Percentiles rank a stretch among this genome's conserved stretches.
Evolutionary conservation across 805 yeast genomes (phyloP).

Genomic region (Kazachstania africana): DNA sequence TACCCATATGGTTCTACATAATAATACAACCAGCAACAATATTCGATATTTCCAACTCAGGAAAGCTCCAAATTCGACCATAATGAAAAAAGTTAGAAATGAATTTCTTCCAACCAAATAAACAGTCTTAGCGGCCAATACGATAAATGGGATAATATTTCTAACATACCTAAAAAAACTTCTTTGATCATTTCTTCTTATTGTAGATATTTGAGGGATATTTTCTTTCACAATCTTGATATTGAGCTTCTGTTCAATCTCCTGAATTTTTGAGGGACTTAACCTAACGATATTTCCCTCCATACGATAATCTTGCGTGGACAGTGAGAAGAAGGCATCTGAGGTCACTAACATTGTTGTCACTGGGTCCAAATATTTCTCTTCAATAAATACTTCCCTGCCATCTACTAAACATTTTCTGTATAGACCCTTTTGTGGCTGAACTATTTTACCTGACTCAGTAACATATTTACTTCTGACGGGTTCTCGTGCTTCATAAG

Average conservation of each 20-base stretch:
- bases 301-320: neutral
- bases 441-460: conserved; percentile 8
- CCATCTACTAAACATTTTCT: conserved; percentile 17
- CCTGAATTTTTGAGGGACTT: neutral
- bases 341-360: conserved; percentile 1
- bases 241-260: neutral
- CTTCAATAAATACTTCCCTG: conserved; percentile 14
- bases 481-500: neutral
- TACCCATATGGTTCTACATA: neutral
- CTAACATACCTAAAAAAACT: too few relatives aligned
- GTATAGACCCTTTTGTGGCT: conserved; percentile 12
- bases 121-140: neutral
- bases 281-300: neutral
- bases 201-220: too few relatives aligned
- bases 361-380: conserved; percentile 9
- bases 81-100: neutral
- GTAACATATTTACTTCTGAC: conserved; percentile 2
- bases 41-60: neutral
- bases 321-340: conserved; percentile 4
- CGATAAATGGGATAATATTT: too few relatives aligned
- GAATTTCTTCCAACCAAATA: neutral
- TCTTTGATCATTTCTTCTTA: too few relatives aligned
- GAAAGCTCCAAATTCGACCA: neutral
- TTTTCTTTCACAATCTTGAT: neutral
- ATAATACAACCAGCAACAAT: neutral